Percentiles rank a stretch among this genome's conserved stretches.
phyloP scores from a whole-genome alignment of 2,329 filamentous ascomycete species.

The Sporothrix sp. region DNA sequence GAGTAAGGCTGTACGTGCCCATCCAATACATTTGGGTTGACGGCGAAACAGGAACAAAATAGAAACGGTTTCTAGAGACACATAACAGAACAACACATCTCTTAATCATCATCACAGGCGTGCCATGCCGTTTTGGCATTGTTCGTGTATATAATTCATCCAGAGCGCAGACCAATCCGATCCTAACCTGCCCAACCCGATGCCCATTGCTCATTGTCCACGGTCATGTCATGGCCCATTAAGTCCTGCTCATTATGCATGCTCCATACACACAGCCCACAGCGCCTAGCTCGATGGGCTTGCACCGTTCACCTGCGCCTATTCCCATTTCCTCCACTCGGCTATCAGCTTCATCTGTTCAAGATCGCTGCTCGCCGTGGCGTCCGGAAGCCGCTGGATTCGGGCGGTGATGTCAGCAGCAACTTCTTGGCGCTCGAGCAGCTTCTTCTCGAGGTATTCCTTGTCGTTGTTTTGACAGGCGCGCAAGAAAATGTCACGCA shows the following conservation, averaged over 20 bases:
- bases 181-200: not conserved
- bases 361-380: conserved; percentile 28
- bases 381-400: conserved; percentile 24
- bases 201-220: not conserved
- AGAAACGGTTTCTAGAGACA: too few relatives aligned
- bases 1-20: too few relatives aligned
- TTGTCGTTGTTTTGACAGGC: conserved; percentile 60
- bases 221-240: not conserved
- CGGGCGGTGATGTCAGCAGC: conserved; percentile 50
- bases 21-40: too few relatives aligned
- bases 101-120: too few relatives aligned
- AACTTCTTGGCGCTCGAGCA: conserved; percentile 49
- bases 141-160: not conserved
- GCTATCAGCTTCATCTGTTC: conserved; percentile 40
- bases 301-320: conserved; percentile 22
- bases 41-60: too few relatives aligned
- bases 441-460: conserved; percentile 47
- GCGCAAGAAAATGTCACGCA: conserved; percentile 62
- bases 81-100: too few relatives aligned
- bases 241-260: not conserved
- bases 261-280: not conserved
- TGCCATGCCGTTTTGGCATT: too few relatives aligned
- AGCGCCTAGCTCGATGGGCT: too few relatives aligned
- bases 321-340: conserved; percentile 51
- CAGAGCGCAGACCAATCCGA: not conserved